phyloP scores from a whole-genome alignment of 176 grass and related monocot species.

The Oryza meyeriana region DNA sequence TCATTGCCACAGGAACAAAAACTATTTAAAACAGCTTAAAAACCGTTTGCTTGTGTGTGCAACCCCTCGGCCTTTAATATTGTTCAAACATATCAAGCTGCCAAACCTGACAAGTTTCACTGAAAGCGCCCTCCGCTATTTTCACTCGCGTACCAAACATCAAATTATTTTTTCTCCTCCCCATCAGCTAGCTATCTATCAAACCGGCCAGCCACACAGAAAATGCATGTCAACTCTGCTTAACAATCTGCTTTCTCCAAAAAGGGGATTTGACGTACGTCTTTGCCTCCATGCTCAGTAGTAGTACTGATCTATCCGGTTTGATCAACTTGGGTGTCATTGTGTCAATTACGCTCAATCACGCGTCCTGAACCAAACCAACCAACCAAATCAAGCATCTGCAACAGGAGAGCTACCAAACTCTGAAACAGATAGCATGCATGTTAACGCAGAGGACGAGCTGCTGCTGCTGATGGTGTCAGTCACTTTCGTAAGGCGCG shows the following conservation, averaged over 20 bases:
- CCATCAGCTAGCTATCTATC: background rate
- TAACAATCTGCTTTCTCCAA: background rate
- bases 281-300: background rate
- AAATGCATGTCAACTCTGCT: constrained; percentile 37
- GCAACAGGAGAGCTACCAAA: constrained; percentile 33
- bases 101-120: constrained; percentile 50
- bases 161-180: constrained; percentile 14
- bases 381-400: background rate
- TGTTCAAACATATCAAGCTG: constrained; percentile 69
- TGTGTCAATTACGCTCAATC: constrained; percentile 9
- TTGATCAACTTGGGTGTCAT: constrained; percentile 8
- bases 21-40: constrained; percentile 7
- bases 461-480: background rate
- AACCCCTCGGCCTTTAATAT: background rate
- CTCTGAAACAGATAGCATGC: background rate
- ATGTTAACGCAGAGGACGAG: background rate
- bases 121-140: constrained; percentile 52
- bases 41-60: constrained; percentile 35
- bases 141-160: constrained; percentile 32
- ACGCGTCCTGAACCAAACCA: constrained; percentile 11
- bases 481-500: constrained; percentile 33
- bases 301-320: constrained; percentile 1
- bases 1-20: constrained; percentile 4
- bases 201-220: background rate
- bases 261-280: constrained; percentile 36